Evolutionary conservation across 2,329 filamentous ascomycete species (phyloP).

Genomic region (Nemania serpens): DNA sequence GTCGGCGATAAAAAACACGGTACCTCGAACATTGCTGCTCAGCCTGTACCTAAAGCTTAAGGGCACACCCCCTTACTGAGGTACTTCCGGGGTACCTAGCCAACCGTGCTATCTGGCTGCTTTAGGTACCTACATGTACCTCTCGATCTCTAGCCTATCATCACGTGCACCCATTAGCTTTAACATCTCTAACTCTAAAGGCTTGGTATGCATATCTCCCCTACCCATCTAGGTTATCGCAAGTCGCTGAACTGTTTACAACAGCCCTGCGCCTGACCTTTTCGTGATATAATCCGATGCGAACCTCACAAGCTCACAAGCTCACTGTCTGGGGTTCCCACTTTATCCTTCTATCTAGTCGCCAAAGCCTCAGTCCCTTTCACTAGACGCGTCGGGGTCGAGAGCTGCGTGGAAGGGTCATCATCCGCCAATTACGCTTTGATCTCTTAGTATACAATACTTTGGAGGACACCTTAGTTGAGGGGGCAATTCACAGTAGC

Average conservation of each 20-base stretch:
- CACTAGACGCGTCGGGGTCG: constrained; percentile 7
- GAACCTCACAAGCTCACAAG: background rate
- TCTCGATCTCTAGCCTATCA: background rate
- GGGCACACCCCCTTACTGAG: too few species aligned
- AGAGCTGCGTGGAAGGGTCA: constrained; percentile 8
- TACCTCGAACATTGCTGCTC: too few species aligned
- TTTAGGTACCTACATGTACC: background rate
- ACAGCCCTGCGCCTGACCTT: background rate
- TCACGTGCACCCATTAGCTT: constrained; percentile 25
- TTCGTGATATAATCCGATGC: constrained; percentile 4
- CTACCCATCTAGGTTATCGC: too few species aligned
- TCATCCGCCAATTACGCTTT: constrained; percentile 12
- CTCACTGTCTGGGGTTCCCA: background rate
- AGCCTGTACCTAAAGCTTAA: too few species aligned
- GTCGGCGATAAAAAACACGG: too few species aligned
- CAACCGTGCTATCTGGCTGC: constrained; percentile 12
- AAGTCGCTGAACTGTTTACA: background rate
- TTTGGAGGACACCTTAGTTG: constrained; percentile 12
- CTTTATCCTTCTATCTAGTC: background rate
- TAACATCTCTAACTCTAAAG: background rate
- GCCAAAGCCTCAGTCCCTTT: background rate
- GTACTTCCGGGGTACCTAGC: background rate
- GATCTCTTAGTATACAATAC: constrained; percentile 14
- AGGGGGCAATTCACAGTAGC: constrained; percentile 24
- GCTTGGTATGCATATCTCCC: too few species aligned